Conservation (phyloP, 1,284 basidiomycete genomes). For the Mycena citricolor region DNA sequence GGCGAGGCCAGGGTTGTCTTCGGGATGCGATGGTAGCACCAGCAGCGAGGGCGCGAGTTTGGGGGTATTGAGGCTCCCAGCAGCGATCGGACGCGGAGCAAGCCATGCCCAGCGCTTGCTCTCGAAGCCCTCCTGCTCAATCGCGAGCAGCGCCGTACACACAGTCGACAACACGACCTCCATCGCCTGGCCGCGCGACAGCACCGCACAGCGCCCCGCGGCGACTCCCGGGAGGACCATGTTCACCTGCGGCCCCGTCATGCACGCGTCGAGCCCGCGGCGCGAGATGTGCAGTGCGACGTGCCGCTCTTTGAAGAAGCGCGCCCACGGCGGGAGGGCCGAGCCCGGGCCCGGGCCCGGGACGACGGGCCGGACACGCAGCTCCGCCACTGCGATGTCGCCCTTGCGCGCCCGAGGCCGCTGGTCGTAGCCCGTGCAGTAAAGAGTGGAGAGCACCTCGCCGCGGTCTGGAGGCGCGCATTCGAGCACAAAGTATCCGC, state of each 20-base stretch:
- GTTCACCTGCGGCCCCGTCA: conserved; percentile 21
- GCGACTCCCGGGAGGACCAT: conserved; percentile 10
- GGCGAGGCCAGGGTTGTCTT: conserved; percentile 11
- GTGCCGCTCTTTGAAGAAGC: conserved; percentile 27
- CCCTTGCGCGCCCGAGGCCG: conserved; percentile 18
- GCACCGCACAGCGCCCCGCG: conserved; percentile 15
- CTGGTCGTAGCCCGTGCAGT: conserved; percentile 27
- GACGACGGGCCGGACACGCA: conserved; percentile 22
- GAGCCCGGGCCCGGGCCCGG: neutral
- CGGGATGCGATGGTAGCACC: too few relatives aligned
- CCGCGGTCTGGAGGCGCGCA: conserved; percentile 15
- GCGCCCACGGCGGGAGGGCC: conserved; percentile 19
- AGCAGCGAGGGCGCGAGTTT: too few relatives aligned
- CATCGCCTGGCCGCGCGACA: conserved; percentile 23
- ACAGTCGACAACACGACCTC: conserved; percentile 25
- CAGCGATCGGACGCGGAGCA: neutral
- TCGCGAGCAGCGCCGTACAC: conserved; percentile 20
- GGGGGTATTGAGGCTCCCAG: too few relatives aligned
- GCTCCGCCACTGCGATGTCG: conserved; percentile 27
- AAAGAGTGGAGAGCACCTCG: conserved; percentile 26
- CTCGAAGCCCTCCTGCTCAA: conserved; percentile 26
- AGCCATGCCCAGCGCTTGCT: conserved; percentile 26
- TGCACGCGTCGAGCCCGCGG: conserved; percentile 24
- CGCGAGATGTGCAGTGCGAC: conserved; percentile 25
- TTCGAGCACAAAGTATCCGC: conserved; percentile 27